These are phyloP conservation scores for Erodium texanum DNA, from an alignment of 441 rosid species.

Conservation along the genomic window DNA sequence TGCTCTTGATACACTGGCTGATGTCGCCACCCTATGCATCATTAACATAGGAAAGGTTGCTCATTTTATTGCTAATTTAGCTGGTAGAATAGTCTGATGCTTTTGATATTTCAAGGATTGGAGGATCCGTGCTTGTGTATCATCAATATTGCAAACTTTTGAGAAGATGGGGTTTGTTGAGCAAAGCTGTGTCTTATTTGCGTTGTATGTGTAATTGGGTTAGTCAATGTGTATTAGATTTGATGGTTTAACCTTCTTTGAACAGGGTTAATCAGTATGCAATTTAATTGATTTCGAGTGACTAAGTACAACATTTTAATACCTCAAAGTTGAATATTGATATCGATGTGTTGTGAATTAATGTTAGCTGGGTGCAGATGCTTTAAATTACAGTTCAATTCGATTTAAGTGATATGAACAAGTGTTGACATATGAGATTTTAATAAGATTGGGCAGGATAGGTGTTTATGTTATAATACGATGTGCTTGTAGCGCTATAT, in stretches of 20 bases:
- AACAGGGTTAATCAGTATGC: too few species aligned
- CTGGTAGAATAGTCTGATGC: slow-evolving; percentile 58
- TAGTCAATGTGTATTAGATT: not conserved
- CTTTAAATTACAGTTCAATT: too few species aligned
- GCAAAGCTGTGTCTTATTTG: not conserved
- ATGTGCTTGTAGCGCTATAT: too few species aligned
- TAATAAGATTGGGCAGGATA: too few species aligned
- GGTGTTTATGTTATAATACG: too few species aligned
- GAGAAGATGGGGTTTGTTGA: not conserved
- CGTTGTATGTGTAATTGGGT: not conserved
- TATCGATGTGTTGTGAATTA: too few species aligned
- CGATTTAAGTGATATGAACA: too few species aligned
- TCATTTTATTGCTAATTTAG: slow-evolving; percentile 45
- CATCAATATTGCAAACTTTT: not conserved
- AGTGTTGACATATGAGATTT: too few species aligned
- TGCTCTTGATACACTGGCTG: slow-evolving; percentile 66
- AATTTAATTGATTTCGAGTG: too few species aligned
- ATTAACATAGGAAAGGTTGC: slow-evolving; percentile 47
- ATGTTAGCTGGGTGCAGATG: too few species aligned
- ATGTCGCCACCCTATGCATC: slow-evolving; percentile 44
- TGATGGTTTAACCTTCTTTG: not conserved
- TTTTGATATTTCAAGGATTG: slow-evolving; percentile 60
- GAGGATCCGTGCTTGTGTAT: slow-evolving; percentile 32
- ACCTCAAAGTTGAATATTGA: too few species aligned
- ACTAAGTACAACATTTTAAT: too few species aligned